phyloP scores from a whole-genome alignment of 139 green algal species.

The Coelastrella sp. region DNA sequence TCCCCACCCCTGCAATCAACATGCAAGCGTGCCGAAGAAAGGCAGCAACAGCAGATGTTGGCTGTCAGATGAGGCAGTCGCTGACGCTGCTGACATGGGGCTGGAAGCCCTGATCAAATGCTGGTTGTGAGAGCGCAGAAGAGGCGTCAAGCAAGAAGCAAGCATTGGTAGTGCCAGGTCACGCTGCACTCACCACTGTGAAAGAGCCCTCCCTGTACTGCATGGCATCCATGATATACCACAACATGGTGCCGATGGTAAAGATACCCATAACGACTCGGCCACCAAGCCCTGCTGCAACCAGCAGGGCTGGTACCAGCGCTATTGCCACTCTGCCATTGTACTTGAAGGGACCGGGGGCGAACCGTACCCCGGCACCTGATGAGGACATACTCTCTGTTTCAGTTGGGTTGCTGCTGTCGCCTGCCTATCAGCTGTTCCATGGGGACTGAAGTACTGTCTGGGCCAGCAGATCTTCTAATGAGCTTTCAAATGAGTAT shows the following conservation, averaged over 20 bases:
- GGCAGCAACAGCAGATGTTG: too few relatives aligned
- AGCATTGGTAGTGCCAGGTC: too few relatives aligned
- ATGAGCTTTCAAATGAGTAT: too few relatives aligned
- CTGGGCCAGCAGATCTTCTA: too few relatives aligned
- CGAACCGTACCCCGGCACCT: slow-evolving; percentile 54
- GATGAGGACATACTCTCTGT: not conserved
- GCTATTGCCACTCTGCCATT: slow-evolving; percentile 82
- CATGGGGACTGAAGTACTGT: not conserved
- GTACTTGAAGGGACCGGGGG: slow-evolving; percentile 76
- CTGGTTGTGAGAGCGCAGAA: too few relatives aligned
- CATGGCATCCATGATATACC: slow-evolving; percentile 93
- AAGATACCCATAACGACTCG: slow-evolving; percentile 68
- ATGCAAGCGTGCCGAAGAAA: not conserved
- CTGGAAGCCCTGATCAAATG: too few relatives aligned
- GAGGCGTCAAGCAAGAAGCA: too few relatives aligned
- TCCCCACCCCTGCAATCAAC: slow-evolving; percentile 71
- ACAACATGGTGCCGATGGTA: slow-evolving; percentile 79
- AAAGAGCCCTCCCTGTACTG: slow-evolving; percentile 86
- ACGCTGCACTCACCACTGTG: slow-evolving; percentile 38
- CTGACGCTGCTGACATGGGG: too few relatives aligned
- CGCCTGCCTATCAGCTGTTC: not conserved
- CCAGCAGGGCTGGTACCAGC: slow-evolving; percentile 83
- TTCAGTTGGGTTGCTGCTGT: not conserved
- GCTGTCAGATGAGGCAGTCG: too few relatives aligned
- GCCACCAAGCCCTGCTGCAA: slow-evolving; percentile 83